Percentiles rank a stretch among this genome's conserved stretches.
Conservation (phyloP, 2,329 filamentous ascomycete species). For the Claviceps digitariae region DNA sequence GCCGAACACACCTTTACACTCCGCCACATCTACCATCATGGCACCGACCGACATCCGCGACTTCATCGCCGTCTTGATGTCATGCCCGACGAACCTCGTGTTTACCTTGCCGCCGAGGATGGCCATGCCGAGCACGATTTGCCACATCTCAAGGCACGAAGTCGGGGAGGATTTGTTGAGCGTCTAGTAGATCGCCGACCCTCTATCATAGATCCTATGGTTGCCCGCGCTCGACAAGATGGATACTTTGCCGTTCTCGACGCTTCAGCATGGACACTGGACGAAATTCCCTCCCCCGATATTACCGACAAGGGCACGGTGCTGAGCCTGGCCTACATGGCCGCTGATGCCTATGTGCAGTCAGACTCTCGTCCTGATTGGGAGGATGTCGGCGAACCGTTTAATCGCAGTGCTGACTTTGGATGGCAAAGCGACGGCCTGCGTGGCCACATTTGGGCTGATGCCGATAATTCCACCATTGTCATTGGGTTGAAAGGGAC, state of each 20-base stretch:
- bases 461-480: constrained; percentile 72
- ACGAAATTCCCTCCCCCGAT: constrained; percentile 67
- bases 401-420: constrained; percentile 80
- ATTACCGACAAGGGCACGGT: constrained; percentile 76
- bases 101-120: constrained; percentile 51
- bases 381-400: constrained; percentile 65
- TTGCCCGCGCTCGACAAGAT: constrained; percentile 56
- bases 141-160: constrained; percentile 45
- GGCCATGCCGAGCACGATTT: constrained; percentile 37
- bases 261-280: constrained; percentile 67
- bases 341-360: constrained; percentile 76
- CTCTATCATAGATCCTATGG: constrained; percentile 62
- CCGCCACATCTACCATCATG: constrained; percentile 87
- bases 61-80: constrained; percentile 71
- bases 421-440: constrained; percentile 86
- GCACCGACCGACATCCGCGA: constrained; percentile 61
- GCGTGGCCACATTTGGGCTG: constrained; percentile 82
- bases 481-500: constrained; percentile 92
- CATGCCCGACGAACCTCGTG: constrained; percentile 29
- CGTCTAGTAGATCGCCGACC: constrained; percentile 67
- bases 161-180: constrained; percentile 57
- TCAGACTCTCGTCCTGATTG: constrained; percentile 61
- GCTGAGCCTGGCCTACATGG: constrained; percentile 74
- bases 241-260: constrained; percentile 56
- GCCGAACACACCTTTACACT: constrained; percentile 52